phyloP scores from a whole-genome alignment of 371 early-diverging fungal genomes.

The Mucor sp. region DNA sequence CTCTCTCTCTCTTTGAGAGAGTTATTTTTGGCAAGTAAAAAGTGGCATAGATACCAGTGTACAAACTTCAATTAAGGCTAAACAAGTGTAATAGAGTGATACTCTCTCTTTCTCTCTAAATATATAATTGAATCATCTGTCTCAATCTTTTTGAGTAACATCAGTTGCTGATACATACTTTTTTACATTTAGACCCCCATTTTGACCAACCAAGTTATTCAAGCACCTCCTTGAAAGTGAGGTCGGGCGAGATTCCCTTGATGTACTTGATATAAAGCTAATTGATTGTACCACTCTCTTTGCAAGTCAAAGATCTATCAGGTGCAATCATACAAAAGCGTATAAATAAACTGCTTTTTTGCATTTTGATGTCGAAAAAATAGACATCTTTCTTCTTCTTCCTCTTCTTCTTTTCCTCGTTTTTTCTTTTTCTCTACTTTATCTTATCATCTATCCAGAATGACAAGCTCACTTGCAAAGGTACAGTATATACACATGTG shows the following conservation, averaged over 20 bases:
- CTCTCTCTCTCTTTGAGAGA: not conserved
- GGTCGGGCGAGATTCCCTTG: not conserved
- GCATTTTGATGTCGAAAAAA: conserved; percentile 3
- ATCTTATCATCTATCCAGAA: not conserved
- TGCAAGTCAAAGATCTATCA: conserved; percentile 6
- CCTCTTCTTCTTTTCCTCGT: not conserved
- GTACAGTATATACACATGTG: not conserved
- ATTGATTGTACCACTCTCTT: conserved; percentile 1
- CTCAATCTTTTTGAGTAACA: not conserved
- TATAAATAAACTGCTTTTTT: conserved; percentile 5
- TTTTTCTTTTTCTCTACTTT: not conserved
- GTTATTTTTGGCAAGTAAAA: not conserved
- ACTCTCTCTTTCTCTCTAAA: not conserved
- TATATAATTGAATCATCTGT: conserved; percentile 1
- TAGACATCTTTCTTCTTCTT: not conserved
- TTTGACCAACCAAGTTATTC: conserved; percentile 1
- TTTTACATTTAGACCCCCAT: not conserved
- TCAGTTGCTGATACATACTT: not conserved
- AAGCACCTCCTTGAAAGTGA: not conserved
- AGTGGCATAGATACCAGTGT: not conserved
- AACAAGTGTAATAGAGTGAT: conserved; percentile 4
- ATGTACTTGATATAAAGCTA: conserved; percentile 4
- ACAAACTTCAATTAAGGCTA: conserved; percentile 9
- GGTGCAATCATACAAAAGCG: not conserved
- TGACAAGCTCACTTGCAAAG: conserved; percentile 11